These are phyloP conservation scores for Boeremia exigua DNA, from an alignment of 2,329 filamentous ascomycete species.

Conservation along the genomic window DNA sequence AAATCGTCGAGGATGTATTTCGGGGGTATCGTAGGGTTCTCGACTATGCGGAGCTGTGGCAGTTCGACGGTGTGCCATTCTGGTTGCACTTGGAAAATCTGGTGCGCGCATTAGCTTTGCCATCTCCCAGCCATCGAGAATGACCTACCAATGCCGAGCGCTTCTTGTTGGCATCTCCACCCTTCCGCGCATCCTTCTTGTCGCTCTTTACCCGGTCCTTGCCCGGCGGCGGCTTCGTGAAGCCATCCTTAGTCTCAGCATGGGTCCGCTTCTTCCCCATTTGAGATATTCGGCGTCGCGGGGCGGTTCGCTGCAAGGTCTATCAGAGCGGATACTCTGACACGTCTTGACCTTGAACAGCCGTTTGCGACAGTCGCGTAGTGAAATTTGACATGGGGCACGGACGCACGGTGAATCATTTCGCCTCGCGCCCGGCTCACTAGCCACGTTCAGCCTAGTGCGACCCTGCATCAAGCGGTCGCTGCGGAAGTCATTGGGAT, in stretches of 20 bases:
- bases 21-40: constrained; percentile 56
- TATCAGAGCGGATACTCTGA: constrained; percentile 48
- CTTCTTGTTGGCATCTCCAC: constrained; percentile 38
- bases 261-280: constrained; percentile 52
- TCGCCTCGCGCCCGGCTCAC: constrained; percentile 24
- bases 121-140: constrained; percentile 5
- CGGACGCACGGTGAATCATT: constrained; percentile 24
- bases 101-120: constrained; percentile 25
- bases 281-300: constrained; percentile 40
- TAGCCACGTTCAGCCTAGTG: constrained; percentile 28
- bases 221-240: constrained; percentile 45
- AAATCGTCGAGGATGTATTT: constrained; percentile 62
- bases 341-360: constrained; percentile 43
- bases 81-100: constrained; percentile 67
- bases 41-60: constrained; percentile 56
- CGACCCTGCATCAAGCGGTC: constrained; percentile 12
- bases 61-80: constrained; percentile 71
- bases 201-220: constrained; percentile 39
- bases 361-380: constrained; percentile 21
- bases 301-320: constrained; percentile 39
- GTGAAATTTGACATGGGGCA: constrained; percentile 29
- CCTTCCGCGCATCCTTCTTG: constrained; percentile 40
- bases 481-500: constrained; percentile 24
- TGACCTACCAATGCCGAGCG: constrained; percentile 41
- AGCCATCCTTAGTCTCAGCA: constrained; percentile 50